These are phyloP conservation scores for Euphorbia peplus DNA, from an alignment of 345 rosid genomes.

Conservation along the genomic window DNA sequence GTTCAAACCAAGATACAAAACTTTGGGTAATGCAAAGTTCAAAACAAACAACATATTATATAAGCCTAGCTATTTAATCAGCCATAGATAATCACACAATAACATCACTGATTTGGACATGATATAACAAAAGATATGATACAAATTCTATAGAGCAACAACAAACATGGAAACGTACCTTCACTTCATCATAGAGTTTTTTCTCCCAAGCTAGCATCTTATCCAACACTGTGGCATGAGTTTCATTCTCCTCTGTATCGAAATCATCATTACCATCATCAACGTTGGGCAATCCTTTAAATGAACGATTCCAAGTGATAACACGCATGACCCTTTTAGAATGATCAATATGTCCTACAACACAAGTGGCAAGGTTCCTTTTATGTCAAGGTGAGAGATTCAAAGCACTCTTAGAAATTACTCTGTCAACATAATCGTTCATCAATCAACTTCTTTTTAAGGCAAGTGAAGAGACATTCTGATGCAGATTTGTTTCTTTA, in stretches of 20 bases:
- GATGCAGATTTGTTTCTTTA: neutral
- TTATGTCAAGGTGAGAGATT: neutral
- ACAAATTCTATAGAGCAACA: neutral
- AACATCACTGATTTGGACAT: neutral
- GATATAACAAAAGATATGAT: neutral
- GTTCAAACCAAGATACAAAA: neutral
- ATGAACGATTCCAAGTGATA: constrained; percentile 93
- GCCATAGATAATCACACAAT: neutral
- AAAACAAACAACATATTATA: neutral
- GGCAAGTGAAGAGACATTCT: neutral
- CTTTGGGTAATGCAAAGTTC: neutral
- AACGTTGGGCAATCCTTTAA: constrained; percentile 48
- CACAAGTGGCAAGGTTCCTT: neutral
- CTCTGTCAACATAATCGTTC: too few relatives aligned
- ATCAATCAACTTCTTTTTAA: neutral
- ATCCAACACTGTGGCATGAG: constrained; percentile 95
- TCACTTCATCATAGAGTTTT: constrained; percentile 96
- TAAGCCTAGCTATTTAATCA: neutral
- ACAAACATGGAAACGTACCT: constrained; percentile 44
- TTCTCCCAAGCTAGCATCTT: constrained; percentile 98
- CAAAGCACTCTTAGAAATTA: neutral
- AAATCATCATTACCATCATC: constrained; percentile 71
- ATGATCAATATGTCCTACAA: constrained; percentile 88
- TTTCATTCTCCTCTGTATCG: constrained; percentile 76
- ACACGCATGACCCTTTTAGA: constrained; percentile 93